These are phyloP conservation scores for Oryza officinalis DNA, from an alignment of 176 grass and related monocot genomes.

Conservation along the genomic window DNA sequence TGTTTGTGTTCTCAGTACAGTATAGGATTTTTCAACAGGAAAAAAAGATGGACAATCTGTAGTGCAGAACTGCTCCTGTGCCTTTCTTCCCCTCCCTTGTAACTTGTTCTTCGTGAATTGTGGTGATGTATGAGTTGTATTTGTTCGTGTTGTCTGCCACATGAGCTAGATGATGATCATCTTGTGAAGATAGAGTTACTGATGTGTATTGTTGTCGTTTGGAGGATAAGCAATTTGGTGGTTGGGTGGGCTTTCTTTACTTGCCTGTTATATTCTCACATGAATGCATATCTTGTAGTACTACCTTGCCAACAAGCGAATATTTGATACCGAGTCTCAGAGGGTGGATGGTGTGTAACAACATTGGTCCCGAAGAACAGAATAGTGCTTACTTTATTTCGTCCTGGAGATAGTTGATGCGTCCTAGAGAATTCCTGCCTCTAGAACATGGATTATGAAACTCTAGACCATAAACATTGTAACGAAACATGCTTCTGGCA, in stretches of 20 bases:
- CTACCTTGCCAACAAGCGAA: background rate
- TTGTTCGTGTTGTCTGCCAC: constrained; percentile 27
- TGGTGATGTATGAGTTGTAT: constrained; percentile 41
- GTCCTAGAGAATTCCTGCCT: background rate
- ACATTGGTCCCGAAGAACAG: background rate
- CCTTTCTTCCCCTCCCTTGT: constrained; percentile 1
- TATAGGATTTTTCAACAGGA: constrained; percentile 24
- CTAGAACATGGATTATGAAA: background rate
- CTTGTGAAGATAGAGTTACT: constrained; percentile 1
- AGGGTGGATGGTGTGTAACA: background rate
- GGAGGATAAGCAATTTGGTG: constrained; percentile 7
- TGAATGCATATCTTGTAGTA: background rate
- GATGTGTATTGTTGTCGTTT: background rate
- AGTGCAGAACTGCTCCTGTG: background rate
- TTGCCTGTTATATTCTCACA: background rate
- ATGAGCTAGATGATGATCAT: constrained; percentile 16
- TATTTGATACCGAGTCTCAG: background rate
- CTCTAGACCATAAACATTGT: background rate
- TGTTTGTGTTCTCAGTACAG: constrained; percentile 33
- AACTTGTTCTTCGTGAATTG: constrained; percentile 23
- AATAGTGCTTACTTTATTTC: background rate
- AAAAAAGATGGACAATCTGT: constrained; percentile 27
- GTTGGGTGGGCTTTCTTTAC: background rate
- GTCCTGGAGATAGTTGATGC: background rate
- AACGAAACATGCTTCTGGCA: background rate